Evolutionary conservation across 306 rosid genomes (phyloP), one percentile per base, ranked within the genome.

Genomic region (Neltuma alba): DNA sequence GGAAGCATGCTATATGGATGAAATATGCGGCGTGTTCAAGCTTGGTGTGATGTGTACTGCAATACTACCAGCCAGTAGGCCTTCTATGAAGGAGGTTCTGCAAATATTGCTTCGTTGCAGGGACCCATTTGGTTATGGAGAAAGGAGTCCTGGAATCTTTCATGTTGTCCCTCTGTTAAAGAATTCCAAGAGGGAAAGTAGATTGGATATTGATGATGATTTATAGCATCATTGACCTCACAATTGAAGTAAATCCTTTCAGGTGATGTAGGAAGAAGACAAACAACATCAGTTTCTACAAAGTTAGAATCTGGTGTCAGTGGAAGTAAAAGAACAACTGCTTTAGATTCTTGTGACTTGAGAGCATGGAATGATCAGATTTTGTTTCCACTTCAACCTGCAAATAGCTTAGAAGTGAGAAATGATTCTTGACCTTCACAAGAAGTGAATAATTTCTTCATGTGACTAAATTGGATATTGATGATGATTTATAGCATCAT

Each of bases 81-180:
- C 99, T 45, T 71, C 96, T 85, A 95, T 95, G 98, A 82, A 87
- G 71, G 89, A 86, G 63, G 91, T 83, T 41, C 9, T 87, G 52
- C 67, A 80, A 27, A 6, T 81, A 44, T 69, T 90, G 72, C 70
- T 74, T 61, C 76, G 54, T 13, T 71, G 77, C 40, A 16, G 48
- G 47, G 75, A 78, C 6, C 80, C 30, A 4, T 23, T n/a, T 4
- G 58, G 2, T 10, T 13, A 5, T 6, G 67, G 62, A 21, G 79
- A 71, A 44, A 85, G 81, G 72, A 31, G 33, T 1, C 38, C 41
- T 18, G 67, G 21, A 1, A 48, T 66, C 9, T 42, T 74, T 4
- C 31, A 61, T 25, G 68, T 15, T 41, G 67, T 65, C 65, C 83
- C 89, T 15, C 88, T 84, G 31, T 81, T 85, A 60, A 77, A 72